Base-by-base conservation (phyloP, 2,329 filamentous ascomycete genomes). In the Fusarium bactridioides region DNA sequence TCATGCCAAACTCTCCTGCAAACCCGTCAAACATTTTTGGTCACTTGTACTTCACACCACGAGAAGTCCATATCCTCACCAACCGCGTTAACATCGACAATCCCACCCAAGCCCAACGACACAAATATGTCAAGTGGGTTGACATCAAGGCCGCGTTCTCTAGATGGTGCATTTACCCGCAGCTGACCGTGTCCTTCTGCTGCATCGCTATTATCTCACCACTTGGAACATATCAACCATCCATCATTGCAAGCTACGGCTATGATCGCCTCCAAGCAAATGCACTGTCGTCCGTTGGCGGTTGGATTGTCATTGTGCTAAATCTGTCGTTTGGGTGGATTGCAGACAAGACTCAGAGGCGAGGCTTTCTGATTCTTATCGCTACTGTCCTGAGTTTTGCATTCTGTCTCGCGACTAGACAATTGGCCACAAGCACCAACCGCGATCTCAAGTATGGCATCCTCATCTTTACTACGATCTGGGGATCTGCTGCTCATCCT, bases 171-270 rank as follows among this genome's bases (percentile, higher is more conserved):
- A n/a, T 67, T 21, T 67, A 67, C 12, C 64, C 64, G 10, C 64
- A 67, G 31, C 60, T 67, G 25, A 64, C 48, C 15, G 53, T 58
- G 5, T 47, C 53, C 33, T 67, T 64, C 33, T 67, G 64, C n/a
- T 64, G 60, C 50, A 67, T 67, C 47, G 60, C 53, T n/a, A 54
- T 60, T 35, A 55, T 67, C 29, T 64, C 64, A 16, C 64, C 64
- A 23, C 50, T 66, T 21, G 59, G 58, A 44, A 66, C 63, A 10
- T 66, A 66, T 33, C 35, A 48, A 13, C 63, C 63, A 21, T 57
- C 59, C 16, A 57, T 66, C 18, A 57, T 66, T 31, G 63, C 59
- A 27, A 51, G 59, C 38, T 66, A 43, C 21, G 63, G 63, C 31
- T 66, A 57, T 5, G 64, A 64, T 37, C 31, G 43, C 4, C 55